A percentile compares a stretch with the other conserved stretches of the same genome.
Conservation (phyloP, 2,329 filamentous ascomycete genomes). For the Fusarium pilosicola region DNA sequence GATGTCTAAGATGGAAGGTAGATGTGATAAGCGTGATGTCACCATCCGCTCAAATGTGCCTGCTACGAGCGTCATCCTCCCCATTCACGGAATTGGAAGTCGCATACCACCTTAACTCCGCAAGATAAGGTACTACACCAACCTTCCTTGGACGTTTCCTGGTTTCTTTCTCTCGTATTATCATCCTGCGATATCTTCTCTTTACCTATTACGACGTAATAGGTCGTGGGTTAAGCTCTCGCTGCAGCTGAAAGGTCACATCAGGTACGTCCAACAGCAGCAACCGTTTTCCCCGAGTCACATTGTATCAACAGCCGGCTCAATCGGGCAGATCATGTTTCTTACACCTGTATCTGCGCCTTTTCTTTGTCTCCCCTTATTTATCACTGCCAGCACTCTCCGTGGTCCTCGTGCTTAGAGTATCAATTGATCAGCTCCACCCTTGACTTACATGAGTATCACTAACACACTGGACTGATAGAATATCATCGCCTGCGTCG, state of each 20-base stretch:
- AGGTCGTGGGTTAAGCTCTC: background rate
- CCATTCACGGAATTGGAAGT: slow-evolving; percentile 10
- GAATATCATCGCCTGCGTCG: background rate
- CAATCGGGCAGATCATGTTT: background rate
- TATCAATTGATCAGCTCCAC: slow-evolving; percentile 5
- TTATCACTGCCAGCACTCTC: background rate
- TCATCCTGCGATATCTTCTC: too few species aligned
- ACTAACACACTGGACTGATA: background rate
- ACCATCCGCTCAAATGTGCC: background rate
- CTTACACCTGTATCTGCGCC: background rate
- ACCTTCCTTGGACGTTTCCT: background rate
- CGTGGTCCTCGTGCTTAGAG: background rate
- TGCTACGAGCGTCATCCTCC: slow-evolving; percentile 16
- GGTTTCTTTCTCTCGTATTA: background rate
- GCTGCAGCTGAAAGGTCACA: background rate
- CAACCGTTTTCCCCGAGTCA: background rate
- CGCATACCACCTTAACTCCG: slow-evolving; percentile 27
- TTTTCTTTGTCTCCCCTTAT: background rate
- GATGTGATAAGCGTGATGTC: slow-evolving; percentile 30
- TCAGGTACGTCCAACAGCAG: slow-evolving; percentile 1
- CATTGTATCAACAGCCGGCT: background rate
- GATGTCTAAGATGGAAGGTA: background rate
- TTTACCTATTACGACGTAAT: background rate
- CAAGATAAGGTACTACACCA: slow-evolving; percentile 3
- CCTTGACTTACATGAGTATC: slow-evolving; percentile 1